A percentile compares a stretch with the other conserved stretches of the same genome.
Conservation (phyloP, 768 basidiomycete species). For the Russula sp. region DNA sequence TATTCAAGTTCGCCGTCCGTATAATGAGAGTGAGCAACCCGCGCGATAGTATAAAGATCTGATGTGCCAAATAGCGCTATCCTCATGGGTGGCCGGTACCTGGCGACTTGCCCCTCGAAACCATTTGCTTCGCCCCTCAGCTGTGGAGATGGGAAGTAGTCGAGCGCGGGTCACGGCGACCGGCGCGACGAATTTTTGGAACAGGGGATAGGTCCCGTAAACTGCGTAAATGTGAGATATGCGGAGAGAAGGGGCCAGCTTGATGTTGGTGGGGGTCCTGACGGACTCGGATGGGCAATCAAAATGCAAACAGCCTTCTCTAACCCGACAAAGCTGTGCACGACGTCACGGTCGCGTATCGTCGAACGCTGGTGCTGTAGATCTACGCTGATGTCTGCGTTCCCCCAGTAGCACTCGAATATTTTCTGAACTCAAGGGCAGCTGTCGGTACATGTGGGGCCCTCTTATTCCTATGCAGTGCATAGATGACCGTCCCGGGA, state of each 20-base stretch:
- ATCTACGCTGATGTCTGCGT: no score
- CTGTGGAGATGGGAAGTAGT: slow-evolving; percentile 29
- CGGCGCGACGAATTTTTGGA: slow-evolving; percentile 29
- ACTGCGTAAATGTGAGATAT: neutral
- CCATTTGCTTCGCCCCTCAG: slow-evolving; percentile 32
- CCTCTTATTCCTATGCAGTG: neutral
- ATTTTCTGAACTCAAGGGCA: no score
- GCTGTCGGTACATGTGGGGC: neutral
- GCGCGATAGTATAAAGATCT: slow-evolving; percentile 36
- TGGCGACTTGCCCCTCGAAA: slow-evolving; percentile 33
- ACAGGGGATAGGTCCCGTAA: slow-evolving; percentile 20
- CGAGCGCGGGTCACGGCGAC: no score
- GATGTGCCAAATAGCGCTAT: neutral
- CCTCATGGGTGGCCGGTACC: neutral
- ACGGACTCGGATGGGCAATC: no score
- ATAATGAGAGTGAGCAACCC: slow-evolving; percentile 27
- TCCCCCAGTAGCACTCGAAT: no score
- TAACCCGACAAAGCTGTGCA: no score
- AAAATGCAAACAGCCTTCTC: no score
- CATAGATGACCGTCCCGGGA: neutral
- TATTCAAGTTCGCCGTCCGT: slow-evolving; percentile 16
- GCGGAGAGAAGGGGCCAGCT: no score
- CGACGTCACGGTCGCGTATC: no score
- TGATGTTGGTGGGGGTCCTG: no score
- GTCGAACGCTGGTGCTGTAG: no score